Evolutionary conservation across 495 filamentous ascomycete genomes (phyloP).

Genomic region (Thermothielavioides terrestris): DNA sequence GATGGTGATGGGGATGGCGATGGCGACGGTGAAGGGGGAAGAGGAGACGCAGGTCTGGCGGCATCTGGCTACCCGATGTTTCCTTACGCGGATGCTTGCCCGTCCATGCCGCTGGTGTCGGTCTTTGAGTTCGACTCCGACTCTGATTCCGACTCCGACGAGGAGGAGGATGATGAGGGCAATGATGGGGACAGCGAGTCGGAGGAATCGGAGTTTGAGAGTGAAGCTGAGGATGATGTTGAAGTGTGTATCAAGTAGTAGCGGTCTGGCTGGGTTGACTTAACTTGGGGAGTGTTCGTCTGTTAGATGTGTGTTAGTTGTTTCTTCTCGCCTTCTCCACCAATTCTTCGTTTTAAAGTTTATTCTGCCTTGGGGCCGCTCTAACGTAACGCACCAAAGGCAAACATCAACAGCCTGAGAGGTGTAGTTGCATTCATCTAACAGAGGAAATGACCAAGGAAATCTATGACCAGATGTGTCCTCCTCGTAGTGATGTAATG

Average conservation of each 20-base stretch:
- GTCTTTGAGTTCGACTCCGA: neutral
- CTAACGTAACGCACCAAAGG: neutral
- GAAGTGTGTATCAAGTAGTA: too few relatives aligned
- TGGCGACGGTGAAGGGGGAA: too few relatives aligned
- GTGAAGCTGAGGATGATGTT: too few relatives aligned
- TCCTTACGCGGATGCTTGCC: neutral
- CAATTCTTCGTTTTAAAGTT: too few relatives aligned
- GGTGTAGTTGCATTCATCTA: neutral
- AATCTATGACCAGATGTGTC: conserved; percentile 1
- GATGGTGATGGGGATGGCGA: too few relatives aligned
- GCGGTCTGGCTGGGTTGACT: too few relatives aligned
- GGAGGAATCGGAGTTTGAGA: too few relatives aligned
- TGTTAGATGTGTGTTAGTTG: neutral
- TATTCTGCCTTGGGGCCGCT: too few relatives aligned
- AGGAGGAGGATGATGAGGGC: neutral
- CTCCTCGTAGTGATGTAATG: neutral
- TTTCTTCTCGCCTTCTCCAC: too few relatives aligned
- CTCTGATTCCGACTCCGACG: neutral
- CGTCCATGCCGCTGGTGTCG: neutral
- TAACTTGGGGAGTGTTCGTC: too few relatives aligned
- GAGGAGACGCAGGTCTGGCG: too few relatives aligned
- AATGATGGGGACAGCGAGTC: too few relatives aligned
- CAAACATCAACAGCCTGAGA: neutral
- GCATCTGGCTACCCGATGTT: neutral
- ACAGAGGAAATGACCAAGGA: neutral